Base-by-base conservation (phyloP, 495 filamentous ascomycete genomes). In the Podospora anserina region DNA sequence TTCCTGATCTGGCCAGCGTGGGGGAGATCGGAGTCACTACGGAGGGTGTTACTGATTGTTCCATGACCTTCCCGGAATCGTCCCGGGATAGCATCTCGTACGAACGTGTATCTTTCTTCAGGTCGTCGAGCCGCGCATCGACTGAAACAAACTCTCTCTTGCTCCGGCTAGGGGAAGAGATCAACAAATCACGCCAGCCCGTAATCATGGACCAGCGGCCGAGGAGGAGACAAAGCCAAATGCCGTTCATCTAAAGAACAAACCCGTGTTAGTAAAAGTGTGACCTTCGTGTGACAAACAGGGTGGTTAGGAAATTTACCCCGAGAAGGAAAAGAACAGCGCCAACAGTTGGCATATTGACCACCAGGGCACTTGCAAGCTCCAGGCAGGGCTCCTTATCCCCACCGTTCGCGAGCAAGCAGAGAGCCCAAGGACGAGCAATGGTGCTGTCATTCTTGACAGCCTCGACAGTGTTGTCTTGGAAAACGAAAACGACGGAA, bases 61-160 rank as follows among this genome's bases (percentile, higher is more conserved):
- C 77, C 74, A 78, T 75, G 62, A 72, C 73, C 68, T 81, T 80
- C 72, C 80, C 80, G 73, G 83, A 80, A 66, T 63, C 61, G 34
- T 84, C 84, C 75, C 82, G 81, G 72, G 81, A 81, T 65, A 94
- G 88, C 89, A 96, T 93, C 81, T 97, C 92, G 84, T 93, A 96
- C 71, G 88, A 87, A 79, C 88, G 87, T 72, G 84, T 81, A 66
- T 91, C 87, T 74, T 84, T 80, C 66, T 88, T 85, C 72, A 87
- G 80, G 75, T 85, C 80, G 77, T 78, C 70, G 61, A 84, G 78
- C 67, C 87, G 86, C 27, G 92, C 93, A 71, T 97, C 94, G 23
- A 90, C 90, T 16, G 91, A 94, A 69, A 96, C 92, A 71, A 96
- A 98, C 72, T 98, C 95, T 79, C 78, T 71, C 80, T 85, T 74